These are phyloP conservation scores for Lumnitzera racemosa DNA, from an alignment of 345 rosid genomes.

Conservation along the genomic window DNA sequence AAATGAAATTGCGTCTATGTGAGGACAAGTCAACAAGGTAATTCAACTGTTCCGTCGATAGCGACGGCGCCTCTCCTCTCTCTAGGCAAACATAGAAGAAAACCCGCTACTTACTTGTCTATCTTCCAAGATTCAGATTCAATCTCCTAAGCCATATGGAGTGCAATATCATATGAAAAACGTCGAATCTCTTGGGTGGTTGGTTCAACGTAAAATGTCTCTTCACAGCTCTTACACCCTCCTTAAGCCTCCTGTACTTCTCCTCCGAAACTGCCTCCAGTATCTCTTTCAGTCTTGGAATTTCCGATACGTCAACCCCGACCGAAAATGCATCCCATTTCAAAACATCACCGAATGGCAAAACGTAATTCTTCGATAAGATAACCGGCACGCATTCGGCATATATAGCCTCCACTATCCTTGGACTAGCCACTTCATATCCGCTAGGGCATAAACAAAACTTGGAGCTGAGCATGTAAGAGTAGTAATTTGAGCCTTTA, in stretches of 20 bases:
- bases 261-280: constrained; percentile 46
- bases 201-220: constrained; percentile 70
- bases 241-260: constrained; percentile 43
- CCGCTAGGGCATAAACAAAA: constrained; percentile 95
- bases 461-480: constrained; percentile 65
- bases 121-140: constrained; percentile 33
- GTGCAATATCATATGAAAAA: constrained; percentile 76
- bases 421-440: constrained; percentile 87
- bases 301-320: constrained; percentile 44
- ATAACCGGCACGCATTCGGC: constrained; percentile 85
- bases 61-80: not conserved
- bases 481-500: constrained; percentile 43
- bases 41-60: too few species aligned
- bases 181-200: constrained; percentile 65
- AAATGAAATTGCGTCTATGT: too few species aligned
- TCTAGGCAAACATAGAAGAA: not conserved
- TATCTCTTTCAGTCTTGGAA: constrained; percentile 72
- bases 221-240: constrained; percentile 44
- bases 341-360: constrained; percentile 80
- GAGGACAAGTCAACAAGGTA: too few species aligned
- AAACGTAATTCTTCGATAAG: constrained; percentile 54
- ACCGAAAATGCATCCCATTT: constrained; percentile 80
- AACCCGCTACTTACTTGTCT: not conserved
- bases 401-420: constrained; percentile 76
- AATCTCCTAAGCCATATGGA: constrained; percentile 89